Conservation (phyloP, 2,329 filamentous ascomycete genomes). For the Trichophyton verrucosum region DNA sequence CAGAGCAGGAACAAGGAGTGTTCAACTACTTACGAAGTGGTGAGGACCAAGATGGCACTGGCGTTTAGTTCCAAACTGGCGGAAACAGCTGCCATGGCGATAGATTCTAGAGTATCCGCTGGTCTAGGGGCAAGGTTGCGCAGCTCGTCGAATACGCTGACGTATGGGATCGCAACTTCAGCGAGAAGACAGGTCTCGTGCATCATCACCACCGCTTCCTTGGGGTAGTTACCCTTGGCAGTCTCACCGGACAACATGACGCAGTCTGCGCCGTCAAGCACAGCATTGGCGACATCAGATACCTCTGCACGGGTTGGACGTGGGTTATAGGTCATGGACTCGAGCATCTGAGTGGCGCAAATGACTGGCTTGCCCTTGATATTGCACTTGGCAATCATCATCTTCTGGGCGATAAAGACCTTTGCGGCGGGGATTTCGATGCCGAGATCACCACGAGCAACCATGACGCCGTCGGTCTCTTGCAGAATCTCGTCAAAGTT, state of each 20-base stretch:
- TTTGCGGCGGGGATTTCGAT: constrained; percentile 98
- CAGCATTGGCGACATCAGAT: constrained; percentile 94
- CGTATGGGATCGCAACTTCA: constrained; percentile 93
- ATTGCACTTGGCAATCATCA: constrained; percentile 99
- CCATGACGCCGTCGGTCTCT: constrained; percentile 98
- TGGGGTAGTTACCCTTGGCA: constrained; percentile 91
- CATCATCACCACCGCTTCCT: constrained; percentile 92
- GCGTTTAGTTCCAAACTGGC: constrained; percentile 93
- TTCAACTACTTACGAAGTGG: constrained; percentile 55
- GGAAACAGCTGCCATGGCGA: constrained; percentile 92
- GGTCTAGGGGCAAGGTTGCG: constrained; percentile 71
- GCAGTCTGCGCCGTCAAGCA: constrained; percentile 95
- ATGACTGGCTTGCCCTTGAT: constrained; percentile 97
- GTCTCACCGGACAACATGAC: constrained; percentile 99
- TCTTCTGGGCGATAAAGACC: constrained; percentile 99
- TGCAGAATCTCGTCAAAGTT: constrained; percentile 96
- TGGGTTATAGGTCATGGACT: constrained; percentile 99
- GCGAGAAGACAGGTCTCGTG: constrained; percentile 93
- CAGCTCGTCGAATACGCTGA: constrained; percentile 92
- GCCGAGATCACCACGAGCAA: constrained; percentile 93
- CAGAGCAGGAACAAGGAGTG: constrained; percentile 15
- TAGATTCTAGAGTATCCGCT: constrained; percentile 79
- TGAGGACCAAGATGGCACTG: constrained; percentile 88
- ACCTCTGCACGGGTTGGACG: constrained; percentile 96
- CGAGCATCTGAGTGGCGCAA: constrained; percentile 98